Evolutionary conservation across 768 basidiomycete species (phyloP).

Genomic region (Galerina sulciceps): DNA sequence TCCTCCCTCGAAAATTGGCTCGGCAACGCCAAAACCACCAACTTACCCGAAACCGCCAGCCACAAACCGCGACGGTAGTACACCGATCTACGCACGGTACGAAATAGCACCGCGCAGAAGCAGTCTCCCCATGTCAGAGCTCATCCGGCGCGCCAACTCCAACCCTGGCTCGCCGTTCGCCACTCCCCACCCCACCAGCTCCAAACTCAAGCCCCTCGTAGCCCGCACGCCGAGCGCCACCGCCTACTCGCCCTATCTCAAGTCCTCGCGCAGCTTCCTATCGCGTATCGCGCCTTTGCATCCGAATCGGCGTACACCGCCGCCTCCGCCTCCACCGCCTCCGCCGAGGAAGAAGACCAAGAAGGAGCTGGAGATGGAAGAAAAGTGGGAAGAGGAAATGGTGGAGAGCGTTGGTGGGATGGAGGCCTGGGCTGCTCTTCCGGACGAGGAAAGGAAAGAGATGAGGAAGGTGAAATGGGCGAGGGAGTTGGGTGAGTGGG

Average conservation of each 20-base stretch:
- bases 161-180: constrained; percentile 66
- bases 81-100: constrained; percentile 39
- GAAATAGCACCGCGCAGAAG: constrained; percentile 54
- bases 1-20: background rate
- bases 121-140: constrained; percentile 71
- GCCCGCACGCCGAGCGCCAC: constrained; percentile 24
- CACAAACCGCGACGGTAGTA: constrained; percentile 18
- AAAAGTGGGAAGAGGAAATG: constrained; percentile 81
- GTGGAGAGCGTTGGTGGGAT: constrained; percentile 75
- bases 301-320: constrained; percentile 72
- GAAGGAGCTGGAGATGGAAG: constrained; percentile 76
- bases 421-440: constrained; percentile 54
- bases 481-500: constrained; percentile 63
- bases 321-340: constrained; percentile 70
- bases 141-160: constrained; percentile 73
- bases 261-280: constrained; percentile 64
- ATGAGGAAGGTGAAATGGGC: constrained; percentile 66
- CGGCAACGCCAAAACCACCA: constrained; percentile 9
- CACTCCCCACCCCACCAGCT: constrained; percentile 26
- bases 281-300: constrained; percentile 78
- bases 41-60: constrained; percentile 13
- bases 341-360: constrained; percentile 80
- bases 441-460: constrained; percentile 53
- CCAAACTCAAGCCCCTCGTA: constrained; percentile 18
- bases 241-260: constrained; percentile 67